Evolutionary conservation across 2,329 filamentous ascomycete species (phyloP), one percentile per base, ranked within the genome.

Genomic region (Fusarium tanahbumbuense): DNA sequence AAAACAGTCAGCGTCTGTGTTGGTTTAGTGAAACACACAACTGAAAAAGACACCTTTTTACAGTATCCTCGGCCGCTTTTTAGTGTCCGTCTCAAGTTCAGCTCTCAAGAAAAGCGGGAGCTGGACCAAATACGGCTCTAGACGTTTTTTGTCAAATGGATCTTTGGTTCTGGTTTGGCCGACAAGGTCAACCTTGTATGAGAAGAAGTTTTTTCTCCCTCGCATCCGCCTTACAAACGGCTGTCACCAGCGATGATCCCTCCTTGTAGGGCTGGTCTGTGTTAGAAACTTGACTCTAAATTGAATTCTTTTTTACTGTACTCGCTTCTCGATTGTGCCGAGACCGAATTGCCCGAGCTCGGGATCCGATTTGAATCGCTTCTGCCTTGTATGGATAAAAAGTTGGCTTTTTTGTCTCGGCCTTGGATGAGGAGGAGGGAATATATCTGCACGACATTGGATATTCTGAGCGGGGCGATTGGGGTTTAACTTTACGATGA

Each of bases 1-100:
- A 53, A 42, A 40, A 49, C 34, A 59, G 34, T 37, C 34, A 37
- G 34, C 34, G 34, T 37, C 34, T 37, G 34, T 37, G 57, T 57
- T 49, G 50, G 48, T 46, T 37, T 65, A 49, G 65, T 72, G 71
- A 73, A 70, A 72, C 71, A 52, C 62, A 67, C 66, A 63, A 58
- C 66, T 63, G 53, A 70, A n/a, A n/a, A 52, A 28, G 23, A 46
- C 15, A 41, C 40, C 20, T 25, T 45, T 25, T 23, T 44, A 44
- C 41, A 23, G 8, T 23, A 15, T 44, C 20, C 15, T 44, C 22
- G 41, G 41, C 20, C 13, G 41, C 41, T 44, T 18, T 42, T 53
- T 53, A 53, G 49, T 53, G 27, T 34, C 64, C 58, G 50, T 68
- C 53, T 59, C 46, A 27, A 56, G 40, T 52, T 50, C 50, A 71